Percentiles rank a stretch among this genome's conserved stretches.
phyloP scores from a whole-genome alignment of 208 protist species.

The Tritrichomonas foetus region DNA sequence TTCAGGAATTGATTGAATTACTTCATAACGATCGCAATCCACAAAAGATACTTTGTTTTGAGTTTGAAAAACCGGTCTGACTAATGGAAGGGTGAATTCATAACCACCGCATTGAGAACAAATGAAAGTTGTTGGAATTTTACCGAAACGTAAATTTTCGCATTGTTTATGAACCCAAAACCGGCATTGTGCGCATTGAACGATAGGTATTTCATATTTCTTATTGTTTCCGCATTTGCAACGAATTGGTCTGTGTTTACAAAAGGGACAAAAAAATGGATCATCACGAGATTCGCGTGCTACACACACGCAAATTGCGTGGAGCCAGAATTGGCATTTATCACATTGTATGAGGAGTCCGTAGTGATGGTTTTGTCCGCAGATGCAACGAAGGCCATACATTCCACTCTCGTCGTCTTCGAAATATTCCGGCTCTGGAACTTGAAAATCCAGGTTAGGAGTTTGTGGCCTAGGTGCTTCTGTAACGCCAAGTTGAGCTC shows the following conservation, averaged over 20 bases:
- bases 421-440: background rate
- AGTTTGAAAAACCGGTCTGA: background rate
- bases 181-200: background rate
- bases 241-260: background rate
- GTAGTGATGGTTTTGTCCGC: background rate
- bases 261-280: background rate
- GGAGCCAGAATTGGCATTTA: conserved; percentile 2
- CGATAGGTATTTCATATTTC: background rate
- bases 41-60: background rate
- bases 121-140: background rate
- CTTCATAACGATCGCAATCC: background rate
- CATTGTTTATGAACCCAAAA: background rate
- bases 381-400: background rate
- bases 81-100: background rate
- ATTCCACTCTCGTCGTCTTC: background rate
- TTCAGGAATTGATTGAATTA: background rate
- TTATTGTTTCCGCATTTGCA: background rate
- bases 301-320: background rate
- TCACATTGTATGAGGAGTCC: conserved; percentile 10
- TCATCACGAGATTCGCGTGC: background rate
- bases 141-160: background rate
- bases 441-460: background rate
- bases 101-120: background rate
- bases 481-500: no score
- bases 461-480: no score